A percentile compares a stretch with the other conserved stretches of the same genome.
Conservation (phyloP, 495 filamentous ascomycete species). For the Neurospora cerealis region DNA sequence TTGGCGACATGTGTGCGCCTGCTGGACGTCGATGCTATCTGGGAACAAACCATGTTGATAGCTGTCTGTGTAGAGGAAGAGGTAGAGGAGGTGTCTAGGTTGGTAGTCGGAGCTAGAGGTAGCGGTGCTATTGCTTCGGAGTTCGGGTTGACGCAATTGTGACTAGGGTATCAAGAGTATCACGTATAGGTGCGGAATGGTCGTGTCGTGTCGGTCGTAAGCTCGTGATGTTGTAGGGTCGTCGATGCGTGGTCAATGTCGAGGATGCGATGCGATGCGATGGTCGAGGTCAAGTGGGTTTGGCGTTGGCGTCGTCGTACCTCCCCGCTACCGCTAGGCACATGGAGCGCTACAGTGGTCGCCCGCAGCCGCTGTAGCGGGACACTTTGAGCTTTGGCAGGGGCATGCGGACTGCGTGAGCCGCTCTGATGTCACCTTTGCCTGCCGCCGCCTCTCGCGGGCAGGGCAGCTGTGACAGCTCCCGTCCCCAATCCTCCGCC, state of each 20-base stretch:
- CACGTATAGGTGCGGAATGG: too few species aligned
- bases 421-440: neutral
- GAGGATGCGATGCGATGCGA: neutral
- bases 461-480: neutral
- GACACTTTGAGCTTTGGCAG: slow-evolving; percentile 1
- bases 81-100: neutral
- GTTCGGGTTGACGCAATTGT: neutral
- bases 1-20: neutral
- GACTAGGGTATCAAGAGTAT: neutral
- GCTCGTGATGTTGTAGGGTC: neutral
- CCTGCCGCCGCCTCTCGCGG: neutral
- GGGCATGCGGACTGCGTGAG: neutral
- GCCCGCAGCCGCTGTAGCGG: neutral
- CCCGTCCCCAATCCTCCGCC: neutral
- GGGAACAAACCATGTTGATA: slow-evolving; percentile 5
- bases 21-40: neutral
- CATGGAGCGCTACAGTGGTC: neutral
- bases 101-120: neutral
- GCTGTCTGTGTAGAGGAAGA: neutral
- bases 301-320: neutral
- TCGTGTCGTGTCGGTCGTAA: neutral
- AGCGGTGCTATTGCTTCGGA: neutral
- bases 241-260: neutral
- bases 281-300: neutral
- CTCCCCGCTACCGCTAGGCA: neutral